Conservation (phyloP, 495 filamentous ascomycete species). For the Aspergillus olivimuriae region DNA sequence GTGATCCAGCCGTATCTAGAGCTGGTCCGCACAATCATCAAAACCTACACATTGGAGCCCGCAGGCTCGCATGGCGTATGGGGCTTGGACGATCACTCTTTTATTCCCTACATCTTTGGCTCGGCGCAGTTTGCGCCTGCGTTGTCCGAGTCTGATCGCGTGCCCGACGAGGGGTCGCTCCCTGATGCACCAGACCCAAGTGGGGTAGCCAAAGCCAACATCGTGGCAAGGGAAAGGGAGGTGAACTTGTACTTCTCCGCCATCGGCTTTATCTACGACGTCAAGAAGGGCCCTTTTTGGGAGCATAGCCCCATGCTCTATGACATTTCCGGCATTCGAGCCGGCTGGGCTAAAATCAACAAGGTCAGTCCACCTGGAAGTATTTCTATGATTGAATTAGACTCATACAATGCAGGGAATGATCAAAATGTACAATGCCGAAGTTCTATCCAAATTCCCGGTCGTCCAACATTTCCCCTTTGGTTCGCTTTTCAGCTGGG, state of each 20-base stretch:
- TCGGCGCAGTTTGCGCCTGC: conserved; percentile 78
- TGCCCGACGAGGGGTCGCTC: conserved; percentile 70
- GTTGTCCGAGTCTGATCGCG: conserved; percentile 54
- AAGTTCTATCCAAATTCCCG: conserved; percentile 64
- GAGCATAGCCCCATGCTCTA: conserved; percentile 94
- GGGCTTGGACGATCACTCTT: conserved; percentile 98
- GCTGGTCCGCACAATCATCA: conserved; percentile 76
- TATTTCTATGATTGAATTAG: neutral
- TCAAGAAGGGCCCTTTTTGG: conserved; percentile 97
- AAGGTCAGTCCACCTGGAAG: conserved; percentile 49
- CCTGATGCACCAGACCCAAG: conserved; percentile 62
- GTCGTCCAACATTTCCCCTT: conserved; percentile 68
- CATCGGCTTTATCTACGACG: conserved; percentile 97
- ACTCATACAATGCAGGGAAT: conserved; percentile 45
- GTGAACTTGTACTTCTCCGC: conserved; percentile 95
- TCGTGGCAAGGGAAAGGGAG: conserved; percentile 62
- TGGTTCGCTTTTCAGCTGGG: conserved; percentile 79
- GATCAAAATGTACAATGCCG: conserved; percentile 68
- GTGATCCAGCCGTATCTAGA: conserved; percentile 80
- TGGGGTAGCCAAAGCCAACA: conserved; percentile 56
- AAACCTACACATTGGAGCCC: conserved; percentile 89
- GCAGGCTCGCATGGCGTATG: conserved; percentile 94
- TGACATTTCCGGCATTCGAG: conserved; percentile 83
- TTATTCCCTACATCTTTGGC: conserved; percentile 92
- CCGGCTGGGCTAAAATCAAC: conserved; percentile 98